Evolutionary conservation across 2,329 filamentous ascomycete species (phyloP).

Genomic region (Cytospora piceae): DNA sequence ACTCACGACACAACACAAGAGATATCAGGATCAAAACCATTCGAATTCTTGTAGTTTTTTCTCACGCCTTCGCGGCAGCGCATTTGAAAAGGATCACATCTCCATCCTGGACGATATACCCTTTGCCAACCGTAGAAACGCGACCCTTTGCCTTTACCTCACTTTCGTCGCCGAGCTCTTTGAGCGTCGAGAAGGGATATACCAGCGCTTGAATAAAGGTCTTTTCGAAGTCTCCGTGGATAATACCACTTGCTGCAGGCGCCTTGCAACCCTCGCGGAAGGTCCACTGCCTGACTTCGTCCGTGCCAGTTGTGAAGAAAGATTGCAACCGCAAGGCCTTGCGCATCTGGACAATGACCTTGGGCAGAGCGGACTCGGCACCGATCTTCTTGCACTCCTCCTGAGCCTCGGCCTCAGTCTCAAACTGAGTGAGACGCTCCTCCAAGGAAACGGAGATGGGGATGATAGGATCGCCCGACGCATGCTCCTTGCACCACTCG

Average conservation of each 20-base stretch:
- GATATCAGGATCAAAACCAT: background rate
- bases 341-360: constrained; percentile 91
- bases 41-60: too few species aligned
- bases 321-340: constrained; percentile 86
- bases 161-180: constrained; percentile 86
- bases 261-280: background rate
- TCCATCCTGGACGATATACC: constrained; percentile 74
- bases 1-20: background rate
- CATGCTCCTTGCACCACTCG: constrained; percentile 93
- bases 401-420: constrained; percentile 72
- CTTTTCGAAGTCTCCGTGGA: constrained; percentile 85
- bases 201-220: constrained; percentile 97
- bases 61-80: constrained; percentile 74
- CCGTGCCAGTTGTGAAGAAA: constrained; percentile 95
- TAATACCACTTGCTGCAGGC: background rate
- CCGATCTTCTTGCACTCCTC: constrained; percentile 90
- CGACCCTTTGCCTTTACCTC: constrained; percentile 93
- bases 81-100: constrained; percentile 88
- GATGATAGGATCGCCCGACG: constrained; percentile 85
- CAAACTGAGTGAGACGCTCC: constrained; percentile 83
- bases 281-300: constrained; percentile 97
- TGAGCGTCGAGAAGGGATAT: constrained; percentile 82
- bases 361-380: constrained; percentile 86
- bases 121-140: constrained; percentile 95
- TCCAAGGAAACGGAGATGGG: constrained; percentile 93